Evolutionary conservation across 164 flowering plant species (phyloP), one percentile per base, ranked within the genome.

Genomic region (Liquidambar formosana): DNA sequence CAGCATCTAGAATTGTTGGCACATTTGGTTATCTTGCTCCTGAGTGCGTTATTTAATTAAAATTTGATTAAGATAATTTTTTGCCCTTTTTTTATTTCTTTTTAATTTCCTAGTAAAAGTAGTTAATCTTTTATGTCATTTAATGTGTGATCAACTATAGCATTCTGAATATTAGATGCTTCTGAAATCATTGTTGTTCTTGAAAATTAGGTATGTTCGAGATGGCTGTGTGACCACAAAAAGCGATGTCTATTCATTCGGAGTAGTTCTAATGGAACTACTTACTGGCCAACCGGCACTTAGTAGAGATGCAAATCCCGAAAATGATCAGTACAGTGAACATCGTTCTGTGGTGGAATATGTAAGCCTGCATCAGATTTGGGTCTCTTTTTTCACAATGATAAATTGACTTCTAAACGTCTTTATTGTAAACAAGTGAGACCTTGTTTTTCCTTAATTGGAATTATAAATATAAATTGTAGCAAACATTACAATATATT

Each of bases 11-110:
- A 63, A 62, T 78, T 53, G 82, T 76, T 33, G 84, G 84, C 28
- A 78, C 84, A 69, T 71, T 78, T 72, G 82, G 84, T 49, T 78
- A 78, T 64, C 77, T 81, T 57, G 78, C 84, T 64, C 80, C 84
- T 10, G 84, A 81, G 84, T 81, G 67, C 58, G 80, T 60, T 64
- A 10, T 13, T 45, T 22, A 15, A 14, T 61, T 53, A 28, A 43
- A 18, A 6, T 18, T 4, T 51, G 54, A 51, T 51, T 51, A 51
- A 51, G n/a, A 18, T 33, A 33, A 2, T 33, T 33, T 33, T 33
- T 6, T 33, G 2, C 41, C 6, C 6, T 33, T 6, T 6, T 33
- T 33, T 33, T 33, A 2, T 33, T 61, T 48, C 18, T 18, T 19
- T 52, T 9, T 19, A 11, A 52, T 18, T 52, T 18, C 10, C 22